Evolutionary conservation across 140 eudicot genomes (phyloP).

Genomic region (Ambrosia hybrid): DNA sequence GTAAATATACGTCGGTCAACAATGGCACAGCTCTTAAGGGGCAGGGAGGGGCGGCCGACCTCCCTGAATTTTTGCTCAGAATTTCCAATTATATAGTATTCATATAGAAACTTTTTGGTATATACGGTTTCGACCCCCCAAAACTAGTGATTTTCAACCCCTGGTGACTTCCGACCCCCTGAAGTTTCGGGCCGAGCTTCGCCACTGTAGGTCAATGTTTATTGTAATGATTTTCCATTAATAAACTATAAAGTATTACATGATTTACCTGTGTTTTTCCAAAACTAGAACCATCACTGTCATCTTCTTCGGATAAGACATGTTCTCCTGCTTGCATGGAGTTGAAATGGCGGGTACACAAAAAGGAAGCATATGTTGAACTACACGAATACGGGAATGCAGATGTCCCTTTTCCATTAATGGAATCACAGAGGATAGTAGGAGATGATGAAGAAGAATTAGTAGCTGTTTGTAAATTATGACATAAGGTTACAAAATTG

Average conservation of each 20-base stretch:
- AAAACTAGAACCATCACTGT: not conserved
- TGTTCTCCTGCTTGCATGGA: conserved; percentile 1
- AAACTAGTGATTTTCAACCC: too few species aligned
- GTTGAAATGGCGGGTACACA: not conserved
- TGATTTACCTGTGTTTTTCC: not conserved
- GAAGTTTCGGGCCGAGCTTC: too few species aligned
- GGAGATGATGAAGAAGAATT: not conserved
- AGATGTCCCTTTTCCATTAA: not conserved
- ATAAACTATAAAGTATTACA: not conserved
- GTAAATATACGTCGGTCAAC: too few species aligned
- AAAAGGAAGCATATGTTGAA: not conserved
- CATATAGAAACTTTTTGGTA: too few species aligned
- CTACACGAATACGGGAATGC: not conserved
- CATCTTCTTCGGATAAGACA: not conserved
- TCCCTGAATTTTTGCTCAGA: too few species aligned
- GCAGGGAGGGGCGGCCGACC: too few species aligned
- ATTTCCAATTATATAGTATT: too few species aligned
- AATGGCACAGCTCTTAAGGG: too few species aligned
- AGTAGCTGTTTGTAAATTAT: not conserved
- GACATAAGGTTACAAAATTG: not conserved
- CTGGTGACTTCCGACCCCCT: too few species aligned
- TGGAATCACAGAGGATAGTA: not conserved
- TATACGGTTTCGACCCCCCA: too few species aligned
- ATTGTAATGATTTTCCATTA: too few species aligned
- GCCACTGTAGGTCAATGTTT: too few species aligned